Base-by-base conservation (phyloP, 495 filamentous ascomycete species). In the Penicillium macrosclerotiorum region DNA sequence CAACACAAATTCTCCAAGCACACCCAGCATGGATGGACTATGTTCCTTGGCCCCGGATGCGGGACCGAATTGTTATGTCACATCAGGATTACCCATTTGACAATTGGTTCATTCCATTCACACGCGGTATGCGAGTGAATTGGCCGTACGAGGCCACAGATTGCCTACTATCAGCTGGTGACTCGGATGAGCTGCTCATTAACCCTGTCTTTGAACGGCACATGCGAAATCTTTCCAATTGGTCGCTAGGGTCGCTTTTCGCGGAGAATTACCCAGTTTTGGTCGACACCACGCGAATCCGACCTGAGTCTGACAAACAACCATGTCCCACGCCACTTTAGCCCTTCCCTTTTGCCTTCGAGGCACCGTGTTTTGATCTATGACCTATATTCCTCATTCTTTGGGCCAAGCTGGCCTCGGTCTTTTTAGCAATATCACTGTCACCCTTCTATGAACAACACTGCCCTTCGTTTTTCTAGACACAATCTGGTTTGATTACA, bases 181-280 rank as follows among this genome's bases (percentile, higher is more conserved):
- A 79, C 16, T 63, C 62, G 6, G 77, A 78, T 1, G 83, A 86
- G 49, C 59, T 86, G 45, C 67, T 80, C 20, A 86, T 94, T 39
- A 91, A 91, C 45, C 86, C 87, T 0, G 85, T 83, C 0, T 94
- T 91, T 63, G 86, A 90, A 62, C 60, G 80, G 23, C 89, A 94
- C 64, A 49, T 92, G 37, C 45, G 80, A 5, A 69, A 83, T 41
- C 38, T 88, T 38, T 71, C 71, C 44, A 90, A 90, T 57, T 94
- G 89, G 89, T 83, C 76, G 36, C 57, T 94, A n/a, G 88, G 89
- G 3, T 70, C 79, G 5, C 69, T 71, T 5, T 94, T 92, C 58
- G 73, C 75, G 18, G 68, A 75, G 44, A 69, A 77, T 3, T 86
- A 82, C 62, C 88, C 88, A 0, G 51, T 53, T 19, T 54, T 90